Conservation (phyloP, 2,329 filamentous ascomycete species). For the Fusarium longipes region DNA sequence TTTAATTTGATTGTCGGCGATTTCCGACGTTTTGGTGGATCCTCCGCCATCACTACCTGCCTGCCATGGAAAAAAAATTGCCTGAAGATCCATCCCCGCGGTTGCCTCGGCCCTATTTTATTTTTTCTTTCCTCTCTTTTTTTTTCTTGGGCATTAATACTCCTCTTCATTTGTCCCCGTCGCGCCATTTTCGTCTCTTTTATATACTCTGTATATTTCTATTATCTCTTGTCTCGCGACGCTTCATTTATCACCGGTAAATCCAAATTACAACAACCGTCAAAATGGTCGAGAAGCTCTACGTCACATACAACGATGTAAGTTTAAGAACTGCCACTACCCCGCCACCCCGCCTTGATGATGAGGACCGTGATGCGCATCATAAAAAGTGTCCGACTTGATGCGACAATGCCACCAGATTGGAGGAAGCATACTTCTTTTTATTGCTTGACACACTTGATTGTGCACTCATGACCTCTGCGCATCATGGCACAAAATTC, state of each 20-base stretch:
- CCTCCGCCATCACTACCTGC: background rate
- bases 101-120: conserved; percentile 33
- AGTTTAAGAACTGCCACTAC: conserved; percentile 65
- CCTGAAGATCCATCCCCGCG: conserved; percentile 37
- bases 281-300: conserved; percentile 85
- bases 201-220: conserved; percentile 1
- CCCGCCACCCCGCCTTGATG: conserved; percentile 46
- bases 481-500: background rate
- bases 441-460: background rate
- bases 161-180: conserved; percentile 26
- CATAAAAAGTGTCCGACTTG: conserved; percentile 18
- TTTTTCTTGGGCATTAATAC: conserved; percentile 34
- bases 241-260: conserved; percentile 20
- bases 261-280: conserved; percentile 28
- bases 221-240: conserved; percentile 7
- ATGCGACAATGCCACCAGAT: conserved; percentile 6
- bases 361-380: conserved; percentile 36
- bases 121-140: conserved; percentile 24
- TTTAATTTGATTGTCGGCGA: background rate
- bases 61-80: conserved; percentile 39
- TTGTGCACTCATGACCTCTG: background rate
- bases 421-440: background rate
- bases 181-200: background rate
- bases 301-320: conserved; percentile 93
- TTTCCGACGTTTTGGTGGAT: background rate